Percentiles rank a stretch among this genome's conserved stretches.
Conservation (phyloP, 2,329 filamentous ascomycete genomes). For the Phaeosphaeriaceae sp. region DNA sequence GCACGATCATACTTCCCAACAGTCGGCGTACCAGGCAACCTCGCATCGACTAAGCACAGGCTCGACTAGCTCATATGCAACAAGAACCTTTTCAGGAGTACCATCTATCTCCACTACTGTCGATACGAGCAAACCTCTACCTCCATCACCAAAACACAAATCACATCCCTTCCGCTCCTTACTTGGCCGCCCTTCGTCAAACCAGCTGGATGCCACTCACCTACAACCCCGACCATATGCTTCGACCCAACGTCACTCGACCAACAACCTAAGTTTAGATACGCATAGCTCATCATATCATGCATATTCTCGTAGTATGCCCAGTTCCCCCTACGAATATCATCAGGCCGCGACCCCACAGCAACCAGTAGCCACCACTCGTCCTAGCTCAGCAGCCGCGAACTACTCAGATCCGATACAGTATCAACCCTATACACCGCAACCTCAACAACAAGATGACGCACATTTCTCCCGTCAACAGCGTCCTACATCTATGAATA, state of each 20-base stretch:
- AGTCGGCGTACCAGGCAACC: slow-evolving; percentile 40
- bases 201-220: slow-evolving; percentile 26
- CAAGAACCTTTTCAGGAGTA: slow-evolving; percentile 10
- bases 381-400: slow-evolving; percentile 30
- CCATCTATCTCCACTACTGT: slow-evolving; percentile 30
- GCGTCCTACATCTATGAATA: slow-evolving; percentile 23
- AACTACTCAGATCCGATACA: slow-evolving; percentile 18
- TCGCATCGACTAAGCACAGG: slow-evolving; percentile 26
- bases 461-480: slow-evolving; percentile 8
- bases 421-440: slow-evolving; percentile 24
- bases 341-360: slow-evolving; percentile 12
- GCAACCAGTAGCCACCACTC: slow-evolving; percentile 20
- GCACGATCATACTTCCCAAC: slow-evolving; percentile 14
- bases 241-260: slow-evolving; percentile 27
- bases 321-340: slow-evolving; percentile 36
- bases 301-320: slow-evolving; percentile 43
- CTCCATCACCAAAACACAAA: slow-evolving; percentile 33
- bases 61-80: slow-evolving; percentile 20
- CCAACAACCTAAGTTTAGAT: slow-evolving; percentile 30
- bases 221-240: slow-evolving; percentile 30
- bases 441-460: slow-evolving; percentile 1
- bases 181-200: slow-evolving; percentile 32
- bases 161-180: slow-evolving; percentile 33
- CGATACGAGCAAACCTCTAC: slow-evolving; percentile 39
- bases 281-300: slow-evolving; percentile 24